Conservation (phyloP, 2,329 filamentous ascomycete genomes). For the Aurifilum marmelostoma region DNA sequence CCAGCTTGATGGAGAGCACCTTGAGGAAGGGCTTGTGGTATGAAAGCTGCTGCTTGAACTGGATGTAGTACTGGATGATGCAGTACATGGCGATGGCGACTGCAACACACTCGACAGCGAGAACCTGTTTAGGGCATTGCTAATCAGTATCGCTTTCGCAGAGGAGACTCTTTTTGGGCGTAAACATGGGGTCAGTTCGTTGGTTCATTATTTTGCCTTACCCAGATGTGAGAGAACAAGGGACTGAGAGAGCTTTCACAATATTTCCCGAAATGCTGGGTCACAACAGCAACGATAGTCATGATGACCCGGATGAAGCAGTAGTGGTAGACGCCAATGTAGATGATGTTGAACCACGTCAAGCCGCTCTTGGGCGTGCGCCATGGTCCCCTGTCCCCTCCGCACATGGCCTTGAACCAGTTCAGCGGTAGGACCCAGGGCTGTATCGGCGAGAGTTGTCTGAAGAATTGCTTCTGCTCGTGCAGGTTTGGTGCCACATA, state of each 20-base stretch:
- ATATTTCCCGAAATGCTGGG: conserved; percentile 70
- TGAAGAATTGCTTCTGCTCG: conserved; percentile 81
- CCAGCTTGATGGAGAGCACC: conserved; percentile 83
- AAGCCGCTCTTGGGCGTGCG: conserved; percentile 78
- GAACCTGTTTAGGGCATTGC: conserved; percentile 47
- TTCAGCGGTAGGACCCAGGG: conserved; percentile 76
- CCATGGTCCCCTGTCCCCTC: conserved; percentile 70
- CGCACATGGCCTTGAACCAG: conserved; percentile 72
- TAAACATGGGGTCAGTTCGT: background rate
- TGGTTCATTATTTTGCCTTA: conserved; percentile 48
- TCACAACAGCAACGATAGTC: conserved; percentile 76
- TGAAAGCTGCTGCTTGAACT: conserved; percentile 69
- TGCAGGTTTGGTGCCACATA: conserved; percentile 79
- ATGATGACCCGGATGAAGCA: conserved; percentile 79
- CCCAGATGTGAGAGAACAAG: conserved; percentile 84
- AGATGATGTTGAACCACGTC: conserved; percentile 90
- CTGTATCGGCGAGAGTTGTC: conserved; percentile 64
- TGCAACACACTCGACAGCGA: conserved; percentile 70
- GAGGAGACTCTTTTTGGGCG: too few species aligned
- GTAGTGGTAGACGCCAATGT: conserved; percentile 84
- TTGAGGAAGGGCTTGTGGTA: conserved; percentile 77
- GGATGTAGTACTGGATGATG: conserved; percentile 83
- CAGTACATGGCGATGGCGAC: conserved; percentile 88
- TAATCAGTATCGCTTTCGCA: background rate
- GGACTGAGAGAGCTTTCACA: conserved; percentile 80